phyloP scores from a whole-genome alignment of 176 grass and related monocot species.

The Bonia amplexicaulis region DNA sequence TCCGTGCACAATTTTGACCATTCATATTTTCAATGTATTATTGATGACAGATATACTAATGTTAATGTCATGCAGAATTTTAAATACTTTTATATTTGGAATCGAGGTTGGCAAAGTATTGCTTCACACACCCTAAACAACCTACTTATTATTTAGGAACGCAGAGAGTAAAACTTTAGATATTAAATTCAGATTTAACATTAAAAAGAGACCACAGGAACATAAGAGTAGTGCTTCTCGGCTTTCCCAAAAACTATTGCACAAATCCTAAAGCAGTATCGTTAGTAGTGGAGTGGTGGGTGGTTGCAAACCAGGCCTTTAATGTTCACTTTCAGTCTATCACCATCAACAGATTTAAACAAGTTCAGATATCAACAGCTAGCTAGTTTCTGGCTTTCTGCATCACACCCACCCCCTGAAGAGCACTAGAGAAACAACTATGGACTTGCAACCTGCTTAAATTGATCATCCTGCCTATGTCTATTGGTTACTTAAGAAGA shows the following conservation, averaged over 20 bases:
- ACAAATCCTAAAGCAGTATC: background rate
- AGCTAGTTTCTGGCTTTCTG: background rate
- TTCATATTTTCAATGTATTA: background rate
- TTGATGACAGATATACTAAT: background rate
- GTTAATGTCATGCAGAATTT: background rate
- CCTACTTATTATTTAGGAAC: background rate
- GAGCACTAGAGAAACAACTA: background rate
- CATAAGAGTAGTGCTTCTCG: background rate
- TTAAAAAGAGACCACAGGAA: background rate
- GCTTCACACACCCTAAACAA: background rate
- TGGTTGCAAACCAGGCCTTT: background rate
- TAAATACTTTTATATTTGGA: background rate
- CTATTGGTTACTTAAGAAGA: background rate
- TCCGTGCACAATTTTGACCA: background rate
- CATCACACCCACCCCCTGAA: background rate
- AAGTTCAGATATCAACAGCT: constrained; percentile 18
- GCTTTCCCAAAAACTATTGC: background rate
- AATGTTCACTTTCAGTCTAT: constrained; percentile 23
- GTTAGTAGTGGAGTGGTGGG: background rate
- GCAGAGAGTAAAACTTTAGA: background rate
- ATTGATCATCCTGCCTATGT: background rate
- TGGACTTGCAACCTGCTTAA: background rate
- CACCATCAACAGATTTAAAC: constrained; percentile 33
- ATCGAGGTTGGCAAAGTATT: background rate
- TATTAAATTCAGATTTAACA: background rate